These are phyloP conservation scores for Botrytis cinerea DNA, from an alignment of 2,329 filamentous ascomycete genomes.

Conservation along the genomic window DNA sequence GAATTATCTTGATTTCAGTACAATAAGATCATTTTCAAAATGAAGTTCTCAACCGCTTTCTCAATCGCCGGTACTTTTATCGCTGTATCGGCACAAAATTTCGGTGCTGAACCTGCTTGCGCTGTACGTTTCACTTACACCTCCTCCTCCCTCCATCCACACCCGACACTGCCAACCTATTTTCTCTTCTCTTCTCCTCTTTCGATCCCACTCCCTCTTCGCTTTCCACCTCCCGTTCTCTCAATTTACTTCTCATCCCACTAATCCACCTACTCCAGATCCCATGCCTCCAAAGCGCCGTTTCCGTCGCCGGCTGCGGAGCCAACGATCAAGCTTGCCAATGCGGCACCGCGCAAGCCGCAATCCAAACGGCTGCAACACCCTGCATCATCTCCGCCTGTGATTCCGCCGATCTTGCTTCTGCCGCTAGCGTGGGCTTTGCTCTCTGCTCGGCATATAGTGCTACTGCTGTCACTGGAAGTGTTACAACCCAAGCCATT, in stretches of 20 bases:
- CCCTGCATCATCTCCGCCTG: slow-evolving; percentile 43
- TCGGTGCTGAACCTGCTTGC: slow-evolving; percentile 15
- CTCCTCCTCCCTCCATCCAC: not conserved
- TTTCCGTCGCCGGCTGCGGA: slow-evolving; percentile 45
- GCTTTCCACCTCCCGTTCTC: not conserved
- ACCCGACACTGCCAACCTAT: not conserved
- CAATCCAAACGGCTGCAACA: slow-evolving; percentile 41
- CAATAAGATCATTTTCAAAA: not conserved
- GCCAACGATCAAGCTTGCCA: slow-evolving; percentile 45
- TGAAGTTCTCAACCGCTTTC: slow-evolving; percentile 10
- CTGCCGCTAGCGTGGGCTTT: slow-evolving; percentile 42
- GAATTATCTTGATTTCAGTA: not conserved
- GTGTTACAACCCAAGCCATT: not conserved
- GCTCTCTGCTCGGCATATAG: slow-evolving; percentile 41
- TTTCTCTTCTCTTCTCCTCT: not conserved
- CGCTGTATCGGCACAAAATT: not conserved
- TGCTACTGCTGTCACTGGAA: not conserved
- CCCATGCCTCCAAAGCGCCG: slow-evolving; percentile 43
- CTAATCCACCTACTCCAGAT: not conserved
- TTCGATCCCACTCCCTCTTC: not conserved
- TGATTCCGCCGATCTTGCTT: slow-evolving; percentile 35
- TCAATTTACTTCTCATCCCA: not conserved
- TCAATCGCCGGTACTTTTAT: not conserved
- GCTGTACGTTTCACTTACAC: slow-evolving; percentile 1
- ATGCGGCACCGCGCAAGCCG: slow-evolving; percentile 40